Percentiles rank a stretch among this genome's conserved stretches.
These are phyloP conservation scores for Thermothielavioides terrestris DNA, from an alignment of 495 filamentous ascomycete genomes.

Conservation along the genomic window DNA sequence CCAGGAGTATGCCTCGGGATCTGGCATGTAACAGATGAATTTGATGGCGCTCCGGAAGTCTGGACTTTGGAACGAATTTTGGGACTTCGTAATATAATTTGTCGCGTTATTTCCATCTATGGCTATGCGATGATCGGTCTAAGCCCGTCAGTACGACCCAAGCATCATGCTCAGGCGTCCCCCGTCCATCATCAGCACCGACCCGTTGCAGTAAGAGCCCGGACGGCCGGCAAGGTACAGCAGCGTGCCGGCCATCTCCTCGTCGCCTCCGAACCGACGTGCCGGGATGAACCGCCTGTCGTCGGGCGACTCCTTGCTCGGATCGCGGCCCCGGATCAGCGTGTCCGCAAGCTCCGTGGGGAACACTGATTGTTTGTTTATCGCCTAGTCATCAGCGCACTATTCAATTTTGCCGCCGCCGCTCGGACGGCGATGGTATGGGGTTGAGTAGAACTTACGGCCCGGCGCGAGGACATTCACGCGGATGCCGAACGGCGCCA, in stretches of 20 bases:
- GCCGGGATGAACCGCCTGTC: conserved; percentile 40
- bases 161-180: conserved; percentile 42
- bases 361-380: conserved; percentile 35
- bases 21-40: not conserved
- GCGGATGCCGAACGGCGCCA: conserved; percentile 48
- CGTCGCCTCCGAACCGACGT: conserved; percentile 40
- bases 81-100: no score
- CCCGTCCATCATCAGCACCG: conserved; percentile 48
- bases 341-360: conserved; percentile 45
- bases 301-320: conserved; percentile 27
- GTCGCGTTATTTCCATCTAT: no score
- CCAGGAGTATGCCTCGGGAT: conserved; percentile 9
- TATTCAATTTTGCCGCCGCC: no score
- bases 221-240: conserved; percentile 49
- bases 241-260: conserved; percentile 52
- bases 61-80: not conserved
- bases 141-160: conserved; percentile 36
- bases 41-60: not conserved
- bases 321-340: conserved; percentile 32
- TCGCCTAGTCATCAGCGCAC: no score
- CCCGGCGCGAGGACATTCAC: conserved; percentile 60
- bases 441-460: conserved; percentile 23
- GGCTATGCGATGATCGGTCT: no score
- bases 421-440: no score
- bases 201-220: conserved; percentile 51